These are phyloP conservation scores for Thraustochytrium sp. DNA, from an alignment of 352 stramenopile species.

Conservation along the genomic window DNA sequence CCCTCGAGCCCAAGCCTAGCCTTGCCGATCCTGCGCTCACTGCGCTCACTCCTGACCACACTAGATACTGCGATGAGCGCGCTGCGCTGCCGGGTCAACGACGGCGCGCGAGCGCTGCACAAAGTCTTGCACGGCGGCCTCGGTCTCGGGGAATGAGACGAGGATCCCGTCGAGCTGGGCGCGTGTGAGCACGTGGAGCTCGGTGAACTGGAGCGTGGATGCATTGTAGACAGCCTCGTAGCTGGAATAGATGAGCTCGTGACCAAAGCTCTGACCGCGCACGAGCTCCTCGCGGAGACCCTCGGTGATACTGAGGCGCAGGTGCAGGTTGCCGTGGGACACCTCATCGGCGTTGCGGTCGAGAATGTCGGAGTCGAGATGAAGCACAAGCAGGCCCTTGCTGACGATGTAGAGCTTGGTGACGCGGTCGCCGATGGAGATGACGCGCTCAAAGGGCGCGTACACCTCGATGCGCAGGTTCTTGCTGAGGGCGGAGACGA, in stretches of 20 bases:
- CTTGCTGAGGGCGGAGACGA: slow-evolving; percentile 10
- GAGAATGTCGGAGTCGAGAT: neutral
- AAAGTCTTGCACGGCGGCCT: neutral
- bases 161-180: neutral
- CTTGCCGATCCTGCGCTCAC: too few species aligned
- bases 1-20: too few species aligned
- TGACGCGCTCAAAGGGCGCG: slow-evolving; percentile 31
- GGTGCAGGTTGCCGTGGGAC: neutral
- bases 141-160: neutral
- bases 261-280: slow-evolving; percentile 37
- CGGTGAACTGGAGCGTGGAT: slow-evolving; percentile 11
- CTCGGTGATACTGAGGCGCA: slow-evolving; percentile 22
- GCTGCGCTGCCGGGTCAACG: neutral
- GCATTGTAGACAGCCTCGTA: neutral
- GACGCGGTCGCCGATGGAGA: neutral
- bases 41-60: too few species aligned
- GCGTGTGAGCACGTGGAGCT: slow-evolving; percentile 18
- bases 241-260: slow-evolving; percentile 33
- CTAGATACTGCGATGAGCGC: too few species aligned
- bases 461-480: slow-evolving; percentile 37
- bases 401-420: slow-evolving; percentile 38
- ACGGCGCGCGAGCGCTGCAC: neutral
- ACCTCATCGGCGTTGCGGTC: neutral
- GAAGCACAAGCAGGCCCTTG: slow-evolving; percentile 35
- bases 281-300: slow-evolving; percentile 2